phyloP scores from a whole-genome alignment of 1,139 yeast genomes.

The Yamadazyma pseudoaaseri region DNA sequence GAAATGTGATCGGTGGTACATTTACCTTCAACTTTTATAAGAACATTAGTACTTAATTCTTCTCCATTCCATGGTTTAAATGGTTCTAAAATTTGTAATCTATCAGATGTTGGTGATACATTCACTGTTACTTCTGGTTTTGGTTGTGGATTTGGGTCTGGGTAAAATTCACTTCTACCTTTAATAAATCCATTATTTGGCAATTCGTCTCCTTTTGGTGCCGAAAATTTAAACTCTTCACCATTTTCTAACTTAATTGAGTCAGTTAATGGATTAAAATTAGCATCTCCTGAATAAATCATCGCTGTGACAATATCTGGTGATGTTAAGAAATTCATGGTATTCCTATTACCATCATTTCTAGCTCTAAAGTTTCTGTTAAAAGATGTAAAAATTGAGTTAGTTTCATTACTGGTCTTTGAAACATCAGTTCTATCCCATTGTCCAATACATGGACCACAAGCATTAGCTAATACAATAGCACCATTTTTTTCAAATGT shows the following conservation, averaged over 20 bases:
- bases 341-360: conserved; percentile 95
- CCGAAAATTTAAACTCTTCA: conserved; percentile 64
- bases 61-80: conserved; percentile 82
- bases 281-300: conserved; percentile 89
- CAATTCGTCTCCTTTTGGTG: conserved; percentile 82
- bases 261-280: conserved; percentile 86
- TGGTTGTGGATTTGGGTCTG: conserved; percentile 75
- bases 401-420: conserved; percentile 62
- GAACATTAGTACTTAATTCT: conserved; percentile 72
- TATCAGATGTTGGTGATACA: conserved; percentile 72
- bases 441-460: conserved; percentile 99
- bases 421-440: conserved; percentile 83
- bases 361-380: conserved; percentile 96
- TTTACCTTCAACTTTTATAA: conserved; percentile 92
- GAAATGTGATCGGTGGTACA: conserved; percentile 98
- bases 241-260: conserved; percentile 67
- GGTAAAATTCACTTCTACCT: conserved; percentile 84
- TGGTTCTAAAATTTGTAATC: conserved; percentile 83
- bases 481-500: conserved; percentile 94
- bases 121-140: conserved; percentile 64
- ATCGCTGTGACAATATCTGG: conserved; percentile 97
- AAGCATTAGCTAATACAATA: conserved; percentile 94
- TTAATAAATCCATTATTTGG: conserved; percentile 77
- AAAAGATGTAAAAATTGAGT: conserved; percentile 92
- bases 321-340: conserved; percentile 94